Evolutionary conservation across 148 eudicot genomes (phyloP).

Genomic region (Cornus suecica): DNA sequence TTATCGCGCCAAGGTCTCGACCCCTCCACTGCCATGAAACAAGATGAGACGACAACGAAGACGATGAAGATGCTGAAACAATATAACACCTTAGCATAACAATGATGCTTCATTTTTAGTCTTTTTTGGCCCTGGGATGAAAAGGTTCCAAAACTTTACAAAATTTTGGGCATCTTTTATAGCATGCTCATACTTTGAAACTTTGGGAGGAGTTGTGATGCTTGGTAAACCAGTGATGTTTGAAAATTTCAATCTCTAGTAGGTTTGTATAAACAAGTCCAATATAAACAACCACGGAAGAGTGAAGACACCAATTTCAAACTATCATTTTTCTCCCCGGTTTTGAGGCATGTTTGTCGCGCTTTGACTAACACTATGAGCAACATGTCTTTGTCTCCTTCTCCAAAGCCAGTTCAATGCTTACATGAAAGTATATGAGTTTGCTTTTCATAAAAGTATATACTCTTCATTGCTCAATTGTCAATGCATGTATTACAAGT

Average conservation of each 20-base stretch:
- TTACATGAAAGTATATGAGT: background rate
- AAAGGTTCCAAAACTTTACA: background rate
- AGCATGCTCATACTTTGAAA: background rate
- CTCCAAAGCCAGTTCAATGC: background rate
- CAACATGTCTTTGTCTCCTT: background rate
- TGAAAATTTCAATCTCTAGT: background rate
- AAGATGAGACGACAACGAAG: background rate
- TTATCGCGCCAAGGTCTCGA: background rate
- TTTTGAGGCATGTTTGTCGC: background rate
- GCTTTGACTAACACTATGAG: background rate
- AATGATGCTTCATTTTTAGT: background rate
- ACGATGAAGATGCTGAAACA: background rate
- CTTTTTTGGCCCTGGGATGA: background rate
- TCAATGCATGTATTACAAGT: no score
- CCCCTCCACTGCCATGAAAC: background rate
- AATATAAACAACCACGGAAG: no score
- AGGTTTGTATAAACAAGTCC: no score
- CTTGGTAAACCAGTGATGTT: background rate
- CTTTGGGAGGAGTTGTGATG: no score
- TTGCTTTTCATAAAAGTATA: no score
- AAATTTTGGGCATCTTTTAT: background rate
- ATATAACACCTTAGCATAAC: background rate
- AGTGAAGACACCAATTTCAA: no score
- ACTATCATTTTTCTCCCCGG: background rate
- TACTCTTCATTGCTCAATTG: no score